These are phyloP conservation scores for Boletus edulis DNA, from an alignment of 768 basidiomycete genomes.

Conservation along the genomic window DNA sequence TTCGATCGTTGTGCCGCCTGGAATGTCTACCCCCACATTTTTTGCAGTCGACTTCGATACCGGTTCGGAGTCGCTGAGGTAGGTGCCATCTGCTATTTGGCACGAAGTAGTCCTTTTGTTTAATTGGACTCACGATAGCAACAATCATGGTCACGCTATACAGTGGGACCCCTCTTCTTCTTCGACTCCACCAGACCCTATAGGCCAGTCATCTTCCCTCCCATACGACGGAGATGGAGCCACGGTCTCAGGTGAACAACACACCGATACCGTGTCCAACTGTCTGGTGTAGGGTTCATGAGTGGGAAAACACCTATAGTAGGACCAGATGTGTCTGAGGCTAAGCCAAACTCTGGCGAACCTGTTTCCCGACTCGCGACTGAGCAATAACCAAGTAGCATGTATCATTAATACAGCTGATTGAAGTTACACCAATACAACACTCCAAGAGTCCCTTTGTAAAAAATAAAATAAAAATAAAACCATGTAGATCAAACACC, in stretches of 20 bases:
- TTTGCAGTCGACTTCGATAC: conserved; percentile 28
- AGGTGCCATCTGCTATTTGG: neutral
- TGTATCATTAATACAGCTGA: no score
- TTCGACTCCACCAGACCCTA: conserved; percentile 25
- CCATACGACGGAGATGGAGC: conserved; percentile 35
- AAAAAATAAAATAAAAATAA: no score
- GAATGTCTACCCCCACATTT: neutral
- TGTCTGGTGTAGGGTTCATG: no score
- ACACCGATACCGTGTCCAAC: conserved; percentile 30
- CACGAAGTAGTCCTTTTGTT: neutral
- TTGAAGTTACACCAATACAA: no score
- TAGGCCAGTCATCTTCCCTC: conserved; percentile 26
- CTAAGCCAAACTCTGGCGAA: no score
- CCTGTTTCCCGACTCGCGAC: no score
- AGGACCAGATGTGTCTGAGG: no score
- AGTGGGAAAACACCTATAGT: no score
- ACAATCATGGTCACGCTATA: conserved; percentile 19
- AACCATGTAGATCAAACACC: no score
- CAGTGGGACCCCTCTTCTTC: conserved; percentile 23
- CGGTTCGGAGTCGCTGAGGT: conserved; percentile 27
- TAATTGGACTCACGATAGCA: conserved; percentile 1
- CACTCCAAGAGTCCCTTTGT: no score
- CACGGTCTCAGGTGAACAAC: conserved; percentile 33
- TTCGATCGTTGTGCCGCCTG: no score
- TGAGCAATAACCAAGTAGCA: no score